phyloP scores from a whole-genome alignment of 176 grass and related monocot genomes.

The Elymus sibiricus region DNA sequence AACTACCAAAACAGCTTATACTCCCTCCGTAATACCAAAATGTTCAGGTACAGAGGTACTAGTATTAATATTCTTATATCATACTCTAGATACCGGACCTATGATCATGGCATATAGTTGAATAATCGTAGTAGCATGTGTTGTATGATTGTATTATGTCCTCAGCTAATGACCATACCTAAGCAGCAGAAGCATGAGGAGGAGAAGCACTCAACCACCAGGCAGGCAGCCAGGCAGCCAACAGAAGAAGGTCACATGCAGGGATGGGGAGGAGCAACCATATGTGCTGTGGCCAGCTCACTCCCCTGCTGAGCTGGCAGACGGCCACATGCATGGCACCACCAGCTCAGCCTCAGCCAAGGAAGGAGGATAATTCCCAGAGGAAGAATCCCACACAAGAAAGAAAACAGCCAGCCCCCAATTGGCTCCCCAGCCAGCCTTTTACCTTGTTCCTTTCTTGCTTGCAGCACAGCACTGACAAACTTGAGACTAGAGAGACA shows the following conservation, averaged over 20 bases:
- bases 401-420: background rate
- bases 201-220: slow-evolving; percentile 40
- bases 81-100: background rate
- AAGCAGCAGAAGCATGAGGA: background rate
- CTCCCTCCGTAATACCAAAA: too few species aligned
- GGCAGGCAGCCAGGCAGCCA: slow-evolving; percentile 24
- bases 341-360: slow-evolving; percentile 32
- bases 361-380: slow-evolving; percentile 1
- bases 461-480: slow-evolving; percentile 46
- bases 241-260: slow-evolving; percentile 42
- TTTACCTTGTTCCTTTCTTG: slow-evolving; percentile 21
- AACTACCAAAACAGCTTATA: too few species aligned
- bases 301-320: slow-evolving; percentile 42
- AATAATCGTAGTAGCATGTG: slow-evolving; percentile 33
- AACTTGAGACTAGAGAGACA: slow-evolving; percentile 39
- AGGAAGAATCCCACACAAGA: slow-evolving; percentile 36
- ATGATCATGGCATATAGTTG: slow-evolving; percentile 2
- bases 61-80: background rate
- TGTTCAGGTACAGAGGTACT: too few species aligned
- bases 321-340: slow-evolving; percentile 6
- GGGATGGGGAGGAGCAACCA: background rate
- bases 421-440: slow-evolving; percentile 9
- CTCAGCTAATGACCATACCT: slow-evolving; percentile 12
- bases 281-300: slow-evolving; percentile 51
- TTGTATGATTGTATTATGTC: slow-evolving; percentile 33